Evolutionary conservation across 768 basidiomycete species (phyloP).

Genomic region (Pulveroboletus ravenelii): DNA sequence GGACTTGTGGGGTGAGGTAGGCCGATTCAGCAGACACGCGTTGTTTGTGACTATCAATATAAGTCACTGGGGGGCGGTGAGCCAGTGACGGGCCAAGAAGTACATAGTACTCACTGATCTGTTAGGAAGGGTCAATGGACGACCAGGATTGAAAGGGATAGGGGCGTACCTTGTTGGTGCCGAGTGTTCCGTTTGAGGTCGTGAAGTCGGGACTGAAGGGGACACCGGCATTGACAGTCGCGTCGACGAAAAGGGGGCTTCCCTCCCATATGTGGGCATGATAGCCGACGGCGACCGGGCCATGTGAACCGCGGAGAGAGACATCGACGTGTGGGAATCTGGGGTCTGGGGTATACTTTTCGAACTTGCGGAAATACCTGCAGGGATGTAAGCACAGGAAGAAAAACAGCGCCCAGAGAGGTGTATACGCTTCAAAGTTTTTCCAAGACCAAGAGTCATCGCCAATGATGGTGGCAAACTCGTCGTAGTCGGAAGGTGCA

Average conservation of each 20-base stretch:
- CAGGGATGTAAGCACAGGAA: neutral
- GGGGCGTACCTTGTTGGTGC: constrained; percentile 52
- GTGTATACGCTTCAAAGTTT: constrained; percentile 44
- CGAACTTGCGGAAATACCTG: constrained; percentile 72
- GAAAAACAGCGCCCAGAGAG: neutral
- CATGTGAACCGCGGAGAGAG: constrained; percentile 42
- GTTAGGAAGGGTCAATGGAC: neutral
- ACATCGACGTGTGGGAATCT: constrained; percentile 47
- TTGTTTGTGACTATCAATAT: constrained; percentile 46
- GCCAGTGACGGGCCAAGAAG: neutral
- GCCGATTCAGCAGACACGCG: constrained; percentile 63
- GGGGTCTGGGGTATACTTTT: constrained; percentile 49
- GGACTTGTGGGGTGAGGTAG: constrained; percentile 61
- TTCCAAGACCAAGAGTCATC: constrained; percentile 55
- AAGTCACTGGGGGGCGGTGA: constrained; percentile 51
- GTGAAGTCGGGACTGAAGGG: constrained; percentile 54
- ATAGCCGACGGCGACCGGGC: constrained; percentile 60
- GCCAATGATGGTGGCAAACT: constrained; percentile 53
- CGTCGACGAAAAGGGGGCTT: constrained; percentile 49
- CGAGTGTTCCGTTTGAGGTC: constrained; percentile 50
- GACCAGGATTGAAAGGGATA: neutral
- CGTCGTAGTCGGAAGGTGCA: constrained; percentile 63
- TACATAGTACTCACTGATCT: constrained; percentile 39
- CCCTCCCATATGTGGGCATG: constrained; percentile 43
- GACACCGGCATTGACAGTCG: constrained; percentile 49